Evolutionary conservation across 106 monocot species (phyloP), one percentile per base, ranked within the genome.

Genomic region (Dendrobium nobile): DNA sequence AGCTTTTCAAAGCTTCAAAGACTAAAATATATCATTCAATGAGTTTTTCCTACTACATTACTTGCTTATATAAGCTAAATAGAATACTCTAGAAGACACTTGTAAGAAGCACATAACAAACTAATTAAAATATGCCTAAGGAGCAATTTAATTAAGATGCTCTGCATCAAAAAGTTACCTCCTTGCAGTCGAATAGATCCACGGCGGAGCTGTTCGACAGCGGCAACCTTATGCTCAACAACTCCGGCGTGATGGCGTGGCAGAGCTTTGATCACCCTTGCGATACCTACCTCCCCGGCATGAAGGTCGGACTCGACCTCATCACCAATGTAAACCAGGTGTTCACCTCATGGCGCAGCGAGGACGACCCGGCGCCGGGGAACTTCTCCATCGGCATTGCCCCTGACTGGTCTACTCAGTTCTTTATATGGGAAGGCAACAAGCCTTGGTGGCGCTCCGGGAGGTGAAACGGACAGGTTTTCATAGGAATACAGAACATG

Each of bases 231-330:
- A 72, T 77, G 9, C n/a, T 90, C 17, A 54, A 45, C n/a, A 24
- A 40, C 27, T 72, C 47, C 18, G 77, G 37, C 0, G 5, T 2
- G 11, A 7, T 58, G 4, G 2, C 64, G 7, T 91, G 91, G 91
- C 87, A 91, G 79, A 91, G 91, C 80, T 91, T 91, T 40, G 88
- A 91, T 47, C 7, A 86, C 28, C 88, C 91, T 3, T 26, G 74
- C 0, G 81, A 91, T 79, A 88, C 85, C 2, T 67, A 76, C 41
- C 75, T 91, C 9, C 84, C 86, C 0, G 88, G 86, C 0, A 88
- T 88, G 88, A 82, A 58, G 48, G 24, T 85, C 9, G 86, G 86
- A 61, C 31, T 82, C 8, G 70, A 84, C 78, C 67, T 61, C 2
- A 33, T 28, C 27, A 72, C 78, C 58, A 41, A 75, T 0, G 47